These are phyloP conservation scores for Coleophoma eucalyptorum DNA, from an alignment of 2,329 filamentous ascomycete genomes.

Conservation along the genomic window DNA sequence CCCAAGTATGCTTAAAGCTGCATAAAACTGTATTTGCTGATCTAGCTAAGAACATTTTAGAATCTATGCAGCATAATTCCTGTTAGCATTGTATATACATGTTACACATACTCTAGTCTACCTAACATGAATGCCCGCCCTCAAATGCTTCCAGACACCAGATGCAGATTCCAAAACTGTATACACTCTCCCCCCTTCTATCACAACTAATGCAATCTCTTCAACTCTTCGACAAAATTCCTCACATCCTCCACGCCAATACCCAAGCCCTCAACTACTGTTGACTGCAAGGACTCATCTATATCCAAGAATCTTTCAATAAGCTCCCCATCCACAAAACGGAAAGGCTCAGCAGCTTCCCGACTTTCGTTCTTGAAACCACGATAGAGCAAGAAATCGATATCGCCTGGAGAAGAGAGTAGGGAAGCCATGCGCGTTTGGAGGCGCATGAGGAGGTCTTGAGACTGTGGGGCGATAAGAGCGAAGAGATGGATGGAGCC, in stretches of 20 bases:
- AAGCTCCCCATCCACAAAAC: constrained; percentile 91
- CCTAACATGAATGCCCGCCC: neutral
- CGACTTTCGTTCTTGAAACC: constrained; percentile 72
- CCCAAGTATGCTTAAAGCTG: too few relatives aligned
- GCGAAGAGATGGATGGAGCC: constrained; percentile 90
- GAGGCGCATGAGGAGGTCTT: constrained; percentile 78
- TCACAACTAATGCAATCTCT: constrained; percentile 51
- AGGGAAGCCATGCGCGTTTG: constrained; percentile 67
- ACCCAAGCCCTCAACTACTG: constrained; percentile 50
- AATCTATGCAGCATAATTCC: too few relatives aligned
- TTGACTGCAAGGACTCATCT: constrained; percentile 51
- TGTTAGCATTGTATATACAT: neutral
- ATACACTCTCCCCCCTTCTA: neutral
- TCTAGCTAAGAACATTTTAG: too few relatives aligned
- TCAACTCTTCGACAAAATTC: constrained; percentile 58
- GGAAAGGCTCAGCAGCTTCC: constrained; percentile 70
- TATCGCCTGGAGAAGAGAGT: constrained; percentile 65
- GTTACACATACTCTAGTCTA: neutral
- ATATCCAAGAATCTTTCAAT: constrained; percentile 81
- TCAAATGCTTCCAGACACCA: neutral
- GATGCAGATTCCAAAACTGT: neutral
- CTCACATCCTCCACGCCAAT: constrained; percentile 61
- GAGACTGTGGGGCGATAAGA: constrained; percentile 66
- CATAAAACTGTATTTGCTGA: too few relatives aligned
- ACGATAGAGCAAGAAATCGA: constrained; percentile 77